Conservation (phyloP, 768 basidiomycete genomes). For the Rhizopogon sp. region DNA sequence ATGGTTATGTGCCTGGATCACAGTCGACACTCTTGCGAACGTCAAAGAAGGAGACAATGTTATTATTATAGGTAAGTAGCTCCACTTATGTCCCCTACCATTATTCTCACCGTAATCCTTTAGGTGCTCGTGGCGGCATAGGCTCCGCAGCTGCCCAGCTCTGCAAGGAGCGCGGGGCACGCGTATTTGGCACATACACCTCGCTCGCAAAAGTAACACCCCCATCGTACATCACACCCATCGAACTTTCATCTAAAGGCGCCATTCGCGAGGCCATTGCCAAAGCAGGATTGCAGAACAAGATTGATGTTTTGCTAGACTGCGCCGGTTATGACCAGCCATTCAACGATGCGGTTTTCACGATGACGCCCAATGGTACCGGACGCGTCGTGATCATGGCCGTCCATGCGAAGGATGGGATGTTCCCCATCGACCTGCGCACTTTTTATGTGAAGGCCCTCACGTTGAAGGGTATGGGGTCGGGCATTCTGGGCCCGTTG, state of each 20-base stretch:
- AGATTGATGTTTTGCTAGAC: conserved; percentile 28
- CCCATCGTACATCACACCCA: conserved; percentile 26
- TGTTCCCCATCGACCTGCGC: conserved; percentile 27
- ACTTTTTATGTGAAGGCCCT: conserved; percentile 26
- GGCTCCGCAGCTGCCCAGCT: conserved; percentile 30
- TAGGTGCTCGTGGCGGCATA: conserved; percentile 30
- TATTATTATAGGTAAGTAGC: conserved; percentile 22
- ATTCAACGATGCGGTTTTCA: conserved; percentile 28
- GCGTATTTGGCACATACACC: conserved; percentile 30
- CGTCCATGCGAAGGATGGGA: conserved; percentile 26
- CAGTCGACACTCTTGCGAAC: conserved; percentile 27
- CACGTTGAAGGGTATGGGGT: conserved; percentile 27
- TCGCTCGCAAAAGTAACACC: conserved; percentile 19
- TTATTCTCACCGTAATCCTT: neutral
- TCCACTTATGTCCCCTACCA: too few species aligned
- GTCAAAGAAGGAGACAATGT: conserved; percentile 29
- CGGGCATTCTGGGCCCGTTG: conserved; percentile 14
- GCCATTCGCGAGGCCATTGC: conserved; percentile 27
- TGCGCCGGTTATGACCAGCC: conserved; percentile 29
- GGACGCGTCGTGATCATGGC: conserved; percentile 32
- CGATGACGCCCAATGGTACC: conserved; percentile 26
- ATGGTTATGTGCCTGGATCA: conserved; percentile 34
- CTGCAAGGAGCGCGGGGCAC: conserved; percentile 25
- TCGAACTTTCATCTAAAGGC: conserved; percentile 23
- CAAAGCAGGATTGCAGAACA: conserved; percentile 20